A percentile compares a stretch with the other conserved stretches of the same genome.
Conservation (phyloP, 2,329 filamentous ascomycete species). For the Sclerotinia spermophila region DNA sequence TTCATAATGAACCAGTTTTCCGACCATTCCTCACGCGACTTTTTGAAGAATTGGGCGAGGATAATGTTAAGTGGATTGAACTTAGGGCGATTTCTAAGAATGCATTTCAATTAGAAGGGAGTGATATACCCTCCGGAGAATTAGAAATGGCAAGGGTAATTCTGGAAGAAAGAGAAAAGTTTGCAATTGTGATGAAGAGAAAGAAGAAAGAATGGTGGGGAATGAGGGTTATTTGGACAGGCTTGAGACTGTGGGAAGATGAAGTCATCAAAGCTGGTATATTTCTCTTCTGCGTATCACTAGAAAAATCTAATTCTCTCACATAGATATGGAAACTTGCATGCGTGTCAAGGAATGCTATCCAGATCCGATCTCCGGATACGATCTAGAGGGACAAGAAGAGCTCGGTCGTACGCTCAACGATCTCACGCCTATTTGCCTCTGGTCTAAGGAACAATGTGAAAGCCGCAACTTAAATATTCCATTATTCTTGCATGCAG, state of each 20-base stretch:
- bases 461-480: constrained; percentile 68
- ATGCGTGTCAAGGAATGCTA: constrained; percentile 74
- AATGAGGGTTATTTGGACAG: constrained; percentile 76
- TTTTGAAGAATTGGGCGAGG: constrained; percentile 63
- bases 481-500: constrained; percentile 92
- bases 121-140: neutral
- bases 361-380: constrained; percentile 75
- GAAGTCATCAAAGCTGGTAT: constrained; percentile 60
- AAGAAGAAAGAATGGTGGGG: constrained; percentile 77
- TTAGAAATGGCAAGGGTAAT: constrained; percentile 49
- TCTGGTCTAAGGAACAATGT: constrained; percentile 87
- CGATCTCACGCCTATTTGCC: constrained; percentile 73
- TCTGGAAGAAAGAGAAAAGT: constrained; percentile 63
- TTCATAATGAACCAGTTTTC: constrained; percentile 86
- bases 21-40: constrained; percentile 69
- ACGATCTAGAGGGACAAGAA: constrained; percentile 85
- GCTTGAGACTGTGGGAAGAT: constrained; percentile 58
- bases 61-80: constrained; percentile 81
- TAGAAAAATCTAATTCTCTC: neutral
- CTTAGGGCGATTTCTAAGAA: constrained; percentile 63
- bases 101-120: constrained; percentile 55
- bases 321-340: constrained; percentile 71
- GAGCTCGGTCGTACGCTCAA: constrained; percentile 69
- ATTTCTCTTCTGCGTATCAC: neutral
- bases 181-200: constrained; percentile 68